phyloP scores from a whole-genome alignment of 345 rosid genomes.

The Rhizophora apiculata region DNA sequence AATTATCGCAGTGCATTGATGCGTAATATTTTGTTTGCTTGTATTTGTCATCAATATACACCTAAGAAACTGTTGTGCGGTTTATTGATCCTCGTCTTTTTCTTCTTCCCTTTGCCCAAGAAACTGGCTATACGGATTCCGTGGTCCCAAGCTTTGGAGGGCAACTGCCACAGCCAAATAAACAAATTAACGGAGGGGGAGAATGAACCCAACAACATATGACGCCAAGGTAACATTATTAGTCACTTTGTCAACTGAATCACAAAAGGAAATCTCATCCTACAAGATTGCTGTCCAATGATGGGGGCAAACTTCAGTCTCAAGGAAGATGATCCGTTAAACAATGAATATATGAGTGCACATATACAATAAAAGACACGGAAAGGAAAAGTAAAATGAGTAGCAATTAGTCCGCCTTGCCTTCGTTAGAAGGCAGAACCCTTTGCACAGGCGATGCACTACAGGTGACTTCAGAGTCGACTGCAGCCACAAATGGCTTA shows the following conservation, averaged over 20 bases:
- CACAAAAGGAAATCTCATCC: neutral
- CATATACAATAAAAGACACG: neutral
- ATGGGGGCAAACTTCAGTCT: neutral
- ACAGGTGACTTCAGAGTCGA: conserved; percentile 22
- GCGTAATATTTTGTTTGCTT: too few relatives aligned
- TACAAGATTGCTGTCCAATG: neutral
- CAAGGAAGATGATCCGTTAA: neutral
- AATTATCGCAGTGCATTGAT: too few relatives aligned
- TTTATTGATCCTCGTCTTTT: too few relatives aligned
- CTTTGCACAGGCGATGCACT: conserved; percentile 19
- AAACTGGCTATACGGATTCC: neutral
- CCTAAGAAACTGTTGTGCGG: too few relatives aligned
- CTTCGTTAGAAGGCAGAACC: conserved; percentile 12
- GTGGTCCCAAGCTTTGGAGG: too few relatives aligned
- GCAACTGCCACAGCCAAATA: too few relatives aligned
- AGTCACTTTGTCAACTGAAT: neutral
- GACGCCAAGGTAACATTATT: neutral
- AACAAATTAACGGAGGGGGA: neutral
- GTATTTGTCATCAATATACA: too few relatives aligned
- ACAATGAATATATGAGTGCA: neutral
- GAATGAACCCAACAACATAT: neutral
- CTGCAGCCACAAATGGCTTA: conserved; percentile 42
- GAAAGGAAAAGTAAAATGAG: neutral
- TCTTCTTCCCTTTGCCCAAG: too few relatives aligned
- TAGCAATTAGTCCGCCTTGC: conserved; percentile 4